These are phyloP conservation scores for Colletotrichum australisinense DNA, from an alignment of 2,329 filamentous ascomycete species.

Conservation along the genomic window DNA sequence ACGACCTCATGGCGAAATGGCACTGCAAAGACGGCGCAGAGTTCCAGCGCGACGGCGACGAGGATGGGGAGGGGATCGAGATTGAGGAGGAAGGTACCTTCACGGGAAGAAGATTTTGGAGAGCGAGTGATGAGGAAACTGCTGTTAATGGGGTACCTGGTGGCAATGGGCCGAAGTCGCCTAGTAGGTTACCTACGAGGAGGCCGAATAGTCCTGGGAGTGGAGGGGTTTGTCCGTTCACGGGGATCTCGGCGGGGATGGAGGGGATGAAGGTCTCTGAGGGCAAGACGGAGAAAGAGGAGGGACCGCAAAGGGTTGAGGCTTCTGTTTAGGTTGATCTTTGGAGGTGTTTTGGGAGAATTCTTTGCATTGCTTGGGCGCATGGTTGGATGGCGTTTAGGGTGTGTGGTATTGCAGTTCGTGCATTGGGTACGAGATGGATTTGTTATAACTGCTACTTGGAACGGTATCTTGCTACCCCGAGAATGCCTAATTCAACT, in stretches of 20 bases:
- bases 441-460: no score
- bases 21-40: constrained; percentile 78
- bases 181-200: constrained; percentile 31
- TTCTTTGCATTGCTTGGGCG: background rate
- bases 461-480: no score
- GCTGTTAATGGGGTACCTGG: background rate
- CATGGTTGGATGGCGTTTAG: background rate
- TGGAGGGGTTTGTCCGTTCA: constrained; percentile 40
- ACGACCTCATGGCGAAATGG: constrained; percentile 88
- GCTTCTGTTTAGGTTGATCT: background rate
- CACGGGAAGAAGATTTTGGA: constrained; percentile 70
- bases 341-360: background rate
- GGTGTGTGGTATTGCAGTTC: no score
- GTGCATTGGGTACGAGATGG: no score
- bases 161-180: constrained; percentile 10
- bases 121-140: constrained; percentile 48
- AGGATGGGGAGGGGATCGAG: constrained; percentile 50
- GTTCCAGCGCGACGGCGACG: constrained; percentile 52
- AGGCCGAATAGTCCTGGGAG: constrained; percentile 36
- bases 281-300: background rate
- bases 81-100: constrained; percentile 72
- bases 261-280: constrained; percentile 8
- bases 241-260: constrained; percentile 35
- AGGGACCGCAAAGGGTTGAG: constrained; percentile 10
- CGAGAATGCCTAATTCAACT: no score